Conservation (phyloP, 352 stramenopile species). For the Blastocystis sp. region DNA sequence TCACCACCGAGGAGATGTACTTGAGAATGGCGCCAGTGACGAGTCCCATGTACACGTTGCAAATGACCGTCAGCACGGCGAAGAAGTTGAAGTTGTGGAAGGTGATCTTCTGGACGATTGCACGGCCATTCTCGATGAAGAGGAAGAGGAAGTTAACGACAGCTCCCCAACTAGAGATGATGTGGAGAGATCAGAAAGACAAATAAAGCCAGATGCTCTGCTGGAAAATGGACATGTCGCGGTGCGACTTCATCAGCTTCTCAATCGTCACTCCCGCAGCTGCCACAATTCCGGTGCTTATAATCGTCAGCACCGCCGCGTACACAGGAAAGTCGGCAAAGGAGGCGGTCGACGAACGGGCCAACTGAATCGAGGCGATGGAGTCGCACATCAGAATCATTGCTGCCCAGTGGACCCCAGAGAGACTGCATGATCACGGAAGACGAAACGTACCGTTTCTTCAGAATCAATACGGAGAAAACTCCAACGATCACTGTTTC, state of each 20-base stretch:
- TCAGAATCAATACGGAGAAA: conserved; percentile 30
- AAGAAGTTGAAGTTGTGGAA: background rate
- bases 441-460: conserved; percentile 1
- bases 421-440: background rate
- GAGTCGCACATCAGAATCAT: conserved; percentile 46
- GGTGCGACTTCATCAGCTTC: conserved; percentile 50
- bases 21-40: conserved; percentile 42
- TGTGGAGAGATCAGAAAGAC: background rate
- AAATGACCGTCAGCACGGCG: background rate
- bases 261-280: conserved; percentile 44
- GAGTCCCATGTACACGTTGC: conserved; percentile 14
- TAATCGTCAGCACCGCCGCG: background rate
- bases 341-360: background rate
- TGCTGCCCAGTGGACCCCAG: conserved; percentile 37
- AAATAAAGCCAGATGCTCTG: conserved; percentile 57
- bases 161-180: background rate
- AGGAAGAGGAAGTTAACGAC: conserved; percentile 41
- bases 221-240: conserved; percentile 54
- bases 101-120: background rate
- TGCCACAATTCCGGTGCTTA: background rate
- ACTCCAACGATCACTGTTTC: conserved; percentile 49
- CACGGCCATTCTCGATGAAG: background rate
- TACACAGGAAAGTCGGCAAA: conserved; percentile 36
- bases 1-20: conserved; percentile 37
- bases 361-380: conserved; percentile 11